phyloP scores from a whole-genome alignment of 805 yeast species.

The Ogataea henricii region DNA sequence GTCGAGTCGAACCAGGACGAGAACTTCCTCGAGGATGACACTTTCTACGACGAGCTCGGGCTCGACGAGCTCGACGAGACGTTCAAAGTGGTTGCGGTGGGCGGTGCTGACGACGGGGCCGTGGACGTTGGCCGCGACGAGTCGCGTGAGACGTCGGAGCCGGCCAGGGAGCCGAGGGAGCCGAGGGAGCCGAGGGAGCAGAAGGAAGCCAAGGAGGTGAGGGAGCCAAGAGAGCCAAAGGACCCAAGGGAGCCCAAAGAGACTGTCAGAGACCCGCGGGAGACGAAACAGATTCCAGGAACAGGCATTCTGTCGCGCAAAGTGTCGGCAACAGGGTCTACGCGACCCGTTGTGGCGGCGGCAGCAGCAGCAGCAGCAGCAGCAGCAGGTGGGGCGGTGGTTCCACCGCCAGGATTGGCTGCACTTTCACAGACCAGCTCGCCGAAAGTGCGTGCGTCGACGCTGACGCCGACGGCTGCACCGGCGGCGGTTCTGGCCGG shows the following conservation, averaged over 20 bases:
- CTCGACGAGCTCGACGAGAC: conserved; percentile 51
- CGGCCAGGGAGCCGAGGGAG: conserved; percentile 3
- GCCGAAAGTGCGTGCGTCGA: conserved; percentile 19
- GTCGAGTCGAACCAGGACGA: conserved; percentile 92
- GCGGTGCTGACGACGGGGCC: conserved; percentile 19
- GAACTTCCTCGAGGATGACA: conserved; percentile 92
- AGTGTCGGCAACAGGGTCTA: conserved; percentile 10
- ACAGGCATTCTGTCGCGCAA: conserved; percentile 20
- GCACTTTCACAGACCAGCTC: conserved; percentile 19
- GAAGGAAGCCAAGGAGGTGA: conserved; percentile 6
- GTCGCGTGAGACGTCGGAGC: not conserved
- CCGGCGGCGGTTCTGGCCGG: conserved; percentile 35
- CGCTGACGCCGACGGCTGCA: conserved; percentile 17
- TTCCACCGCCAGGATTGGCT: conserved; percentile 14
- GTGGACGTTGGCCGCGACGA: conserved; percentile 7
- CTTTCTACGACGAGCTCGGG: conserved; percentile 83
- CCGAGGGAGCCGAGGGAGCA: not conserved
- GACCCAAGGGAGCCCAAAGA: conserved; percentile 4
- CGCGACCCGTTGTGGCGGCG: conserved; percentile 14
- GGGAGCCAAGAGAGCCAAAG: not conserved
- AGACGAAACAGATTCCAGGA: conserved; percentile 13
- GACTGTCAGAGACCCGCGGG: not conserved
- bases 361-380: conserved; percentile 11
- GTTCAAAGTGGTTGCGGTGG: conserved; percentile 28
- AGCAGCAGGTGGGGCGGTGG: conserved; percentile 11